Conservation (phyloP, 139 green algal genomes). For the Limnomonas spitsbergensis region DNA sequence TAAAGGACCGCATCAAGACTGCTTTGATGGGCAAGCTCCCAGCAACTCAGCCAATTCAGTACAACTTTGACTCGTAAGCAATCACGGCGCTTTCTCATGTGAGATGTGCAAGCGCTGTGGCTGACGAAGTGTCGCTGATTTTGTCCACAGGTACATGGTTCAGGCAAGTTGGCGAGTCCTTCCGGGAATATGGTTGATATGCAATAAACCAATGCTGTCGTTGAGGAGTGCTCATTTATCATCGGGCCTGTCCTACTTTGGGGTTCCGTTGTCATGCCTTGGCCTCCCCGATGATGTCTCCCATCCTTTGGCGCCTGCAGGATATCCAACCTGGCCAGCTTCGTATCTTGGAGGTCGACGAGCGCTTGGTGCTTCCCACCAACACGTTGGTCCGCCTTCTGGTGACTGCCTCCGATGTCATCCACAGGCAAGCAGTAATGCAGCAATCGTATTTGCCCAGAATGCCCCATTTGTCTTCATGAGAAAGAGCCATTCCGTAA, state of each 20-base stretch:
- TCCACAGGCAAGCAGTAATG: neutral
- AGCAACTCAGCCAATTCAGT: slow-evolving; percentile 34
- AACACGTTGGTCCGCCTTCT: slow-evolving; percentile 64
- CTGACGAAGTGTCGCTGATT: neutral
- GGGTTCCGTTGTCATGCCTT: neutral
- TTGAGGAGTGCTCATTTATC: no score
- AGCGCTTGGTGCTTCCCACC: slow-evolving; percentile 63
- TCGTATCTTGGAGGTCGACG: slow-evolving; percentile 65
- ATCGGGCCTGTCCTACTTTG: no score
- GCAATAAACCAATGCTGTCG: no score
- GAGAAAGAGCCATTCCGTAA: no score
- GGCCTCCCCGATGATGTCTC: neutral
- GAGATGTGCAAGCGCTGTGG: slow-evolving; percentile 35
- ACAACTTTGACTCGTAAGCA: slow-evolving; percentile 60
- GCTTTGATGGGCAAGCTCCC: slow-evolving; percentile 45
- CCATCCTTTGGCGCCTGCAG: neutral
- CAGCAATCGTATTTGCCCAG: no score
- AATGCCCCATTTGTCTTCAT: no score
- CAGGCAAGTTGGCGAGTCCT: slow-evolving; percentile 6
- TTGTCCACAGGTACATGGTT: slow-evolving; percentile 12
- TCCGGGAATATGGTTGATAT: no score
- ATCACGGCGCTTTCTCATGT: neutral
- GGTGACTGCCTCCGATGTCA: slow-evolving; percentile 29
- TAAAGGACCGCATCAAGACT: slow-evolving; percentile 52
- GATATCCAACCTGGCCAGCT: slow-evolving; percentile 57